phyloP scores from a whole-genome alignment of 768 basidiomycete genomes.

The Pholiota microspora region DNA sequence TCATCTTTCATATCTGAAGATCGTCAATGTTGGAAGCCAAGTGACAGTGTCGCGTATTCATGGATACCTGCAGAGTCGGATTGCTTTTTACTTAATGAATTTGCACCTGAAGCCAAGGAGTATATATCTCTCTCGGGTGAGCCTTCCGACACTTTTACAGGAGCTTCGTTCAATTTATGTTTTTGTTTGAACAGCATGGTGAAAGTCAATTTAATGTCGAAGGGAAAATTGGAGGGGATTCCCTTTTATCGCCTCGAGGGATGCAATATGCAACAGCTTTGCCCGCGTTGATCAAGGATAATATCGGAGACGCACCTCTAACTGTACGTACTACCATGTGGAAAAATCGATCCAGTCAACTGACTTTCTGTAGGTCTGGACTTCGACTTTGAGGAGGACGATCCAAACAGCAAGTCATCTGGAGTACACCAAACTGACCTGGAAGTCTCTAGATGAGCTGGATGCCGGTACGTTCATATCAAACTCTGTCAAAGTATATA shows the following conservation, averaged over 20 bases:
- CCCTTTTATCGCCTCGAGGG: constrained; percentile 79
- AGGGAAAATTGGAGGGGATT: constrained; percentile 98
- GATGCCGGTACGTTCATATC: constrained; percentile 62
- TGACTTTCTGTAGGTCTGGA: constrained; percentile 80
- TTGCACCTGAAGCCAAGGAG: constrained; percentile 94
- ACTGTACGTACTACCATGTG: constrained; percentile 51
- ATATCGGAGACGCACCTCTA: constrained; percentile 84
- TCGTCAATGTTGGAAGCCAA: constrained; percentile 90
- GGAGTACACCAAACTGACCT: constrained; percentile 89
- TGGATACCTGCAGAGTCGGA: constrained; percentile 94
- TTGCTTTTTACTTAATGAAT: constrained; percentile 99
- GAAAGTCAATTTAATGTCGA: constrained; percentile 97
- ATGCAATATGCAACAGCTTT: constrained; percentile 83
- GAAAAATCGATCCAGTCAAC: not conserved
- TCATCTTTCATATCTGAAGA: constrained; percentile 85
- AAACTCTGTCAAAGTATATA: not conserved
- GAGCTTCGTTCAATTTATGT: no score
- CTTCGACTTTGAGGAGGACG: constrained; percentile 92
- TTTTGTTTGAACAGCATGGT: constrained; percentile 66
- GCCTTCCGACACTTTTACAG: constrained; percentile 20
- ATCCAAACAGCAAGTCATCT: constrained; percentile 85
- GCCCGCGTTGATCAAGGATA: constrained; percentile 84
- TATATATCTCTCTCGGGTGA: constrained; percentile 93
- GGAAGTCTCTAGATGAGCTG: constrained; percentile 98
- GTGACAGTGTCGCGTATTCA: constrained; percentile 86